Conservation (phyloP, 352 stramenopile species). For the Globisporangium canariense region DNA sequence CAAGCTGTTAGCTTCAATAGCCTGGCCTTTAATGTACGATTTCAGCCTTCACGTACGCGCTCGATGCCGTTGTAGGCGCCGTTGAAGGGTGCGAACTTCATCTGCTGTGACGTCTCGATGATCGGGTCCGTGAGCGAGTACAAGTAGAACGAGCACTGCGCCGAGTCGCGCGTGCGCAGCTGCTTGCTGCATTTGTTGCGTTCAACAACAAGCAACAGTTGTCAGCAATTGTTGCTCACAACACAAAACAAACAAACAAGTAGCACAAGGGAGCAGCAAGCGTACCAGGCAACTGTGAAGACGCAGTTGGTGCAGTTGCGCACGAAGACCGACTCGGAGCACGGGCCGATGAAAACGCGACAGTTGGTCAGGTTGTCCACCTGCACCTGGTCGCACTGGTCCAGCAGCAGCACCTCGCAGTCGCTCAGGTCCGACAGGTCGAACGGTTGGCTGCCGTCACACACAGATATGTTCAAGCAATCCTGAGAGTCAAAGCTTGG, state of each 20-base stretch:
- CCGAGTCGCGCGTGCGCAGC: constrained; percentile 84
- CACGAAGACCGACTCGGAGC: constrained; percentile 88
- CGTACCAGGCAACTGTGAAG: constrained; percentile 86
- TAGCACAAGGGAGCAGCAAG: too few species aligned
- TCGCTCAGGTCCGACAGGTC: constrained; percentile 79
- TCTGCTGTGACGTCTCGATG: constrained; percentile 87
- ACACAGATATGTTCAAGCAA: too few species aligned
- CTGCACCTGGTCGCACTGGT: constrained; percentile 89
- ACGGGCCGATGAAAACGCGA: constrained; percentile 76
- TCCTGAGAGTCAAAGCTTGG: too few species aligned
- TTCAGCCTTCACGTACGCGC: constrained; percentile 23
- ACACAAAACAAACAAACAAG: too few species aligned
- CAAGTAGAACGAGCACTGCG: constrained; percentile 78
- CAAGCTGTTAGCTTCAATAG: too few species aligned
- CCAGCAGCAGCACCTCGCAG: constrained; percentile 82
- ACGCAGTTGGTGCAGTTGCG: constrained; percentile 88
- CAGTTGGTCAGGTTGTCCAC: constrained; percentile 88
- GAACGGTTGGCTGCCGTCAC: constrained; percentile 67
- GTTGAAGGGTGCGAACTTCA: constrained; percentile 89
- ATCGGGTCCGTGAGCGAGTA: constrained; percentile 91
- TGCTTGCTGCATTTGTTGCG: constrained; percentile 65
- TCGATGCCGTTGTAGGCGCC: constrained; percentile 74
- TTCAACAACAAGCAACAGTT: too few species aligned
- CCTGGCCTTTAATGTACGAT: too few species aligned
- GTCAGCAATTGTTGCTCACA: too few species aligned